Percentiles rank a stretch among this genome's conserved stretches.
Conservation (phyloP, 306 rosid genomes). For the Vigna reflexopilosa region DNA sequence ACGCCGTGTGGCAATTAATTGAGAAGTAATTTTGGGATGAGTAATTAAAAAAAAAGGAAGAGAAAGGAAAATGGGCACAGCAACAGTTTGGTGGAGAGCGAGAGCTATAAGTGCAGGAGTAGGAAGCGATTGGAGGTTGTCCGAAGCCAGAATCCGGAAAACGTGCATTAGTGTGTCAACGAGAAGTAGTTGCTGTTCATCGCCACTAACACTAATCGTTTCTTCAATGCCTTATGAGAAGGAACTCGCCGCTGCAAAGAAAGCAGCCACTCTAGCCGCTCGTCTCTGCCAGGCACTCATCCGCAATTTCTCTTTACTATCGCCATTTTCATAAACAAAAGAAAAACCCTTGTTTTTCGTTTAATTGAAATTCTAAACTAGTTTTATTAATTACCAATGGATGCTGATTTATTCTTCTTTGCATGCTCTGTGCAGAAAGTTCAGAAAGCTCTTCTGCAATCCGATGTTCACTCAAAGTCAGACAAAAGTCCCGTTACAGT, state of each 20-base stretch:
- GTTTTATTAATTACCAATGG: not conserved
- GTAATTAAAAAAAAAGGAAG: not conserved
- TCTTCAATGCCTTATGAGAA: conserved; percentile 85
- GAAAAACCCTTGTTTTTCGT: not conserved
- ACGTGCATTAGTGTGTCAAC: not conserved
- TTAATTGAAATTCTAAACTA: not conserved
- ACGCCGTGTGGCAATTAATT: not conserved
- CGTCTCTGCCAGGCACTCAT: conserved; percentile 80
- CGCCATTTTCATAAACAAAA: not conserved
- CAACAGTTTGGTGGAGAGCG: conserved; percentile 22
- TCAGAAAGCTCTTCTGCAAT: conserved; percentile 80
- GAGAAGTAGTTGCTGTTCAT: conserved; percentile 26
- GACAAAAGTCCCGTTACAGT: conserved; percentile 96
- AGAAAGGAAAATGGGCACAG: conserved; percentile 22
- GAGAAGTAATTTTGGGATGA: not conserved
- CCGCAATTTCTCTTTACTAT: not conserved
- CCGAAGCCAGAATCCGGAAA: conserved; percentile 40
- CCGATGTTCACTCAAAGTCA: conserved; percentile 91
- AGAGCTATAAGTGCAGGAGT: not conserved
- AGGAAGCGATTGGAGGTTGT: conserved; percentile 26
- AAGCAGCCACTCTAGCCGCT: conserved; percentile 89
- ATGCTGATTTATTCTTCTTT: conserved; percentile 26
- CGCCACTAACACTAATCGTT: conserved; percentile 30
- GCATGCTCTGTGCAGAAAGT: conserved; percentile 69
- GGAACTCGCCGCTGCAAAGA: conserved; percentile 90